phyloP scores from a whole-genome alignment of 306 rosid species.

The Phaseolus lunatus region DNA sequence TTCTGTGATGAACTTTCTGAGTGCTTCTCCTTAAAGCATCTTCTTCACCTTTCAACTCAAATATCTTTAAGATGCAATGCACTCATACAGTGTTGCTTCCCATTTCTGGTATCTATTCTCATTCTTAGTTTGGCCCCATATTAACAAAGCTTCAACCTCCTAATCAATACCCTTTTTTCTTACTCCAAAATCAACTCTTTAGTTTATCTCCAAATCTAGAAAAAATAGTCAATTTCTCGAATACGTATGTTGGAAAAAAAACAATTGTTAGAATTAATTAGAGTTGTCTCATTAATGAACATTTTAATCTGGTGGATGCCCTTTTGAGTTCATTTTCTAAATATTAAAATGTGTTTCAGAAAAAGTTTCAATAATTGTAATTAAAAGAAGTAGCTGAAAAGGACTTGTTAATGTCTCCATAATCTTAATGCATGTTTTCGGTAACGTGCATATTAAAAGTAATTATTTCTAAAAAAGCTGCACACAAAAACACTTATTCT shows the following conservation, averaged over 20 bases:
- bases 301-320: neutral
- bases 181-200: neutral
- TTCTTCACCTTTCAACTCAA: neutral
- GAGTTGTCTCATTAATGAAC: too few relatives aligned
- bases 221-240: neutral
- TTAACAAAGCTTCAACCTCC: neutral
- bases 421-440: neutral
- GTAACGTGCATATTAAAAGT: neutral
- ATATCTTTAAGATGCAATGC: conserved; percentile 43
- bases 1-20: conserved; percentile 27
- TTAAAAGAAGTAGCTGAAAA: neutral
- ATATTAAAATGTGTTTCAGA: neutral
- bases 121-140: neutral
- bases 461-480: neutral
- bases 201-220: neutral
- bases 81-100: conserved; percentile 4
- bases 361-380: neutral
- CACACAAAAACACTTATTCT: neutral
- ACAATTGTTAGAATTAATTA: too few relatives aligned
- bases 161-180: conserved; percentile 6
- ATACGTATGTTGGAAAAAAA: neutral
- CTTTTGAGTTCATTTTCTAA: neutral
- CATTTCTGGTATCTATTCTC: neutral
- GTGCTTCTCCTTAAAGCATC: conserved; percentile 14
- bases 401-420: neutral